Evolutionary conservation across 805 yeast species (phyloP).

Genomic region (Saturnispora serradocipensis): DNA sequence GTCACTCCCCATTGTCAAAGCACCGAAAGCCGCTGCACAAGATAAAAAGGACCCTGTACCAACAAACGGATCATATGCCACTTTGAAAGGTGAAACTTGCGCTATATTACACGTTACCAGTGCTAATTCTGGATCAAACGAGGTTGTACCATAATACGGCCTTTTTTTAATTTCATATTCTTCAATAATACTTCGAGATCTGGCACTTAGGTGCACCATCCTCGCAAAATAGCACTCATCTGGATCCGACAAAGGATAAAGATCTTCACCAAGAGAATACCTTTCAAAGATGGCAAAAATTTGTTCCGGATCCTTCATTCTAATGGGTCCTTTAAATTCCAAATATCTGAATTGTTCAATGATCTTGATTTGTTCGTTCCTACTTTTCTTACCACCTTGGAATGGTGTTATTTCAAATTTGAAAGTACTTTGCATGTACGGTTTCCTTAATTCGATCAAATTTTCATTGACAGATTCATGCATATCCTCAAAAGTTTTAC

Average conservation of each 20-base stretch:
- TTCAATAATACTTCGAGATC: constrained; percentile 58
- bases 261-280: constrained; percentile 33
- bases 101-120: constrained; percentile 82
- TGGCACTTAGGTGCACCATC: constrained; percentile 50
- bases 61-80: constrained; percentile 89
- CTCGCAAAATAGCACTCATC: constrained; percentile 66
- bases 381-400: constrained; percentile 52
- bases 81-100: constrained; percentile 52
- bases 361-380: constrained; percentile 43
- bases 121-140: constrained; percentile 91
- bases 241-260: constrained; percentile 41
- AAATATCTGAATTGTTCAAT: constrained; percentile 68
- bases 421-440: constrained; percentile 45
- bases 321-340: constrained; percentile 66
- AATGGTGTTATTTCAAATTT: constrained; percentile 77
- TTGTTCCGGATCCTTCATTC: constrained; percentile 68
- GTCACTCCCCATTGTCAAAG: constrained; percentile 76
- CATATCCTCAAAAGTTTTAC: constrained; percentile 42
- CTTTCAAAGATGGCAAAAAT: constrained; percentile 68
- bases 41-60: constrained; percentile 94
- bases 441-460: constrained; percentile 21
- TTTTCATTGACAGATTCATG: constrained; percentile 41
- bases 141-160: constrained; percentile 88
- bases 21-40: constrained; percentile 81
- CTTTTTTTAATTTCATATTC: constrained; percentile 73